Evolutionary conservation across 768 basidiomycete genomes (phyloP), one percentile per base, ranked within the genome.

Genomic region (Paxillus ammoniavirescens): DNA sequence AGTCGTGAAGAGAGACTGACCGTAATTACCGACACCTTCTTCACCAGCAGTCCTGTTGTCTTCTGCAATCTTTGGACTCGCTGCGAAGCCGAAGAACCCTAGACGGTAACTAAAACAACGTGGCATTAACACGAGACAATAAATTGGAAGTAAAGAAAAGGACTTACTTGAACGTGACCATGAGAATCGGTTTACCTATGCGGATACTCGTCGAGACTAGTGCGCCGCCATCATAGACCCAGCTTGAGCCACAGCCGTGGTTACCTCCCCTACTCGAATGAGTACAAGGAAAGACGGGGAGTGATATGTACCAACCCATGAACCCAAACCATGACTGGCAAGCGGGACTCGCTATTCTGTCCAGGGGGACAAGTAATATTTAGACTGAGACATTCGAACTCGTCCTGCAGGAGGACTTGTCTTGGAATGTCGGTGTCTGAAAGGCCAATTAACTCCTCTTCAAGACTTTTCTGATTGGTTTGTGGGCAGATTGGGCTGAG

Each of bases 261-360:
- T 87, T 82, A 8, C 83, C 84, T 38, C 89, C 89, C 23, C 89
- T 91, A 63, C 47, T 49, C 30, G 45, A 54, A 51, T 68, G 18
- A 72, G 64, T 41, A 36, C 49, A 50, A 55, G 15, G 44, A 58
- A 59, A 48, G 8, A 50, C 37, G 23, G 49, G 52, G 23, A 52
- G 40, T 40, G 46, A 21, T 33, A 38, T 56, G 28, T 30, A 73
- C 82, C 42, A 61, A 91, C 89, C 89, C 89, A 71, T 91, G 89
- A n/a, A 91, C 74, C 89, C 89, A 91, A 42, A 90, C 67, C 89
- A 91, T 89, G 59, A 91, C 88, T 6, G 89, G 89, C 14, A 86
- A 56, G 41, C 73, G 77, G 38, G 86, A 84, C 43, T 73, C 72
- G 3, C 77, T 61, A 4, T 68, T 74, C 17, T 83, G 72, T 15